Conservation (phyloP, 805 yeast genomes). For the Hanseniaspora valbyensis region DNA sequence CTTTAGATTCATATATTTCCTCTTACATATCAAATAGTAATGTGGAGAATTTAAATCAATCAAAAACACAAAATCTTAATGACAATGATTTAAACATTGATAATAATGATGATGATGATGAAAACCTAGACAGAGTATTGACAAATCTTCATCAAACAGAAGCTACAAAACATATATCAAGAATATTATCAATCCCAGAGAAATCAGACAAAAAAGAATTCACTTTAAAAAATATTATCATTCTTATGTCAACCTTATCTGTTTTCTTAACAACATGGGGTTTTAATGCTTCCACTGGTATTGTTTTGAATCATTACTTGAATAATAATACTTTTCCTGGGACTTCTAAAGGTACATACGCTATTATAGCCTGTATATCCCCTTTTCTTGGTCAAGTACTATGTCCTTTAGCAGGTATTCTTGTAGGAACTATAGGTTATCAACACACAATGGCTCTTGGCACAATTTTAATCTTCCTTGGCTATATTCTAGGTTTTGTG, state of each 20-base stretch:
- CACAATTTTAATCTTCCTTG: conserved; percentile 39
- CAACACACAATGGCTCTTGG: conserved; percentile 42
- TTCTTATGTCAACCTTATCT: conserved; percentile 22
- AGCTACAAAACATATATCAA: conserved; percentile 2
- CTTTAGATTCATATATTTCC: too few species aligned
- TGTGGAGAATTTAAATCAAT: not conserved
- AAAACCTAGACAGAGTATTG: not conserved
- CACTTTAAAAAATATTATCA: conserved; percentile 1
- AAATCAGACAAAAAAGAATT: conserved; percentile 3
- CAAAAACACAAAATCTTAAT: too few species aligned
- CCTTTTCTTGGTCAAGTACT: conserved; percentile 45
- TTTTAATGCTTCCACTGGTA: conserved; percentile 52
- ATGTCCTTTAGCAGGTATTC: conserved; percentile 45
- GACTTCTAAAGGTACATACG: conserved; percentile 48
- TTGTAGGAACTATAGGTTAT: conserved; percentile 42
- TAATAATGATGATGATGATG: not conserved
- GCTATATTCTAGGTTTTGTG: conserved; percentile 50
- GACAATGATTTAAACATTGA: not conserved
- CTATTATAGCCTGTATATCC: conserved; percentile 57
- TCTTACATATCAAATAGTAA: too few species aligned
- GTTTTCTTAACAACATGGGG: conserved; percentile 63
- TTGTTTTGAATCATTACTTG: conserved; percentile 49
- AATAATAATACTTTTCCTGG: conserved; percentile 42
- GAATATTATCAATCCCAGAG: not conserved
- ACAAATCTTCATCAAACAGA: conserved; percentile 7